Conservation (phyloP, 2,329 filamentous ascomycete species). For the Phyllosticta citribraziliensis region DNA sequence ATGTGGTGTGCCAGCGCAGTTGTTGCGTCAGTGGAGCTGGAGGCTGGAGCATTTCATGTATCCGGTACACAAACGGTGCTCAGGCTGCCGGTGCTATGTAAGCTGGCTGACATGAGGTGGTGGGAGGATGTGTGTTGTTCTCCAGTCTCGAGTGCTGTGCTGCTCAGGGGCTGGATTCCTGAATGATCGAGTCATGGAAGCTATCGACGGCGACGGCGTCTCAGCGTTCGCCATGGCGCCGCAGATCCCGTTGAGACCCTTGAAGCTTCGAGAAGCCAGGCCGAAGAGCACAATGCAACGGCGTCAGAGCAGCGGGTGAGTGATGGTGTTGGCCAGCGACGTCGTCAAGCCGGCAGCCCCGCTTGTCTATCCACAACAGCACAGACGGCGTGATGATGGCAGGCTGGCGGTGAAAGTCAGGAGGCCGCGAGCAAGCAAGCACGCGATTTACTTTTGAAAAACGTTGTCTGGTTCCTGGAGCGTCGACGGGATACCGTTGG, state of each 20-base stretch:
- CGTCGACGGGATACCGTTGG: neutral
- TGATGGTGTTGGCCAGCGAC: neutral
- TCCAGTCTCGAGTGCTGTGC: neutral
- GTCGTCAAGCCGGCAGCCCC: too few species aligned
- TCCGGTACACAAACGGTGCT: neutral
- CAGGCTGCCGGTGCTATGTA: neutral
- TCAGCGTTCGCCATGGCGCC: neutral
- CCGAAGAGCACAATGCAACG: neutral
- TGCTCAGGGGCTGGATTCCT: neutral
- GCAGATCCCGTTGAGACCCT: neutral
- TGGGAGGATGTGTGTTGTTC: neutral
- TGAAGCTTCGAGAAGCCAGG: neutral
- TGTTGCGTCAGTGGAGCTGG: neutral
- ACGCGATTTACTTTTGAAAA: neutral
- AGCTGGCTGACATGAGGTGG: neutral
- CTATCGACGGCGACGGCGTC: neutral
- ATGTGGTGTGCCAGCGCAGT: neutral
- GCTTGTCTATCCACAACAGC: neutral
- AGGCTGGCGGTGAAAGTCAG: neutral
- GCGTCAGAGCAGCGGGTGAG: neutral
- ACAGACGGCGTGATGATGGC: neutral
- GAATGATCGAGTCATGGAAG: neutral
- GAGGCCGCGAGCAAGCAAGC: neutral
- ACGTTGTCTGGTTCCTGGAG: neutral
- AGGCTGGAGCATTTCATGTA: neutral